Base-by-base conservation (phyloP, 768 basidiomycete species). In the Neoboletus brunneissimus region DNA sequence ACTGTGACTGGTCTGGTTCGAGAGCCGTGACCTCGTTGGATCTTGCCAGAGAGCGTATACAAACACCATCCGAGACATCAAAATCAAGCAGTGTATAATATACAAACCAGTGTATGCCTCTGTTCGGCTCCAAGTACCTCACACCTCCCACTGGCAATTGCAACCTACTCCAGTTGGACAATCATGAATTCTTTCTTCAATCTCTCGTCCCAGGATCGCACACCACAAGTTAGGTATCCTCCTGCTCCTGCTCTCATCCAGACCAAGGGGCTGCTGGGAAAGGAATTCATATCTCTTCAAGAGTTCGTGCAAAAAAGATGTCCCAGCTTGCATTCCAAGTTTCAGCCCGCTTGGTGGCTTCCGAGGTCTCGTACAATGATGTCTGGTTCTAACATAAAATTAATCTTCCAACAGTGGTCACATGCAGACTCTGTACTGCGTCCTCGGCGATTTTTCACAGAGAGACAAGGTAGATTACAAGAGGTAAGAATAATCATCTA, bases 311-410 rank as follows among this genome's bases (percentile, higher is more conserved):
- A 72, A 56, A 59, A 61, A 46, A 62, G 57, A 54, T 72, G 71
- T 48, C 71, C 71, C 20, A 69, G 65, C 42, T 51, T 72, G 41
- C 49, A 46, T 53, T 65, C 67, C 52, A 44, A 57, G 57, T 72
- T 73, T 45, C 59, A 46, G 38, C 71, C 72, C 15, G 64, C 60
- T 22, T 72, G 71, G 71, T 72, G 71, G 71, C 67, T 72, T 52
- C 64, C 72, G 15, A 72, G 67, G 71, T 72, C 48, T 48, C 45
- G 60, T 50, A 37, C 37, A 31, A 16, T 40, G 38, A 15, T 11
- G 20, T 35, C 27, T 22, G 20, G 43, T 51, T 47, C 22, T 35
- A 51, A 46, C 34, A 22, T n/a, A 44, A 53, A 32, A 34, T 58
- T 72, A 23, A 73, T 48, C 6, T 34, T 49, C 46, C 38, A 25